Percentiles rank a stretch among this genome's conserved stretches.
Evolutionary conservation across 768 basidiomycete species (phyloP).

Genomic region (Crucibulum laeve): DNA sequence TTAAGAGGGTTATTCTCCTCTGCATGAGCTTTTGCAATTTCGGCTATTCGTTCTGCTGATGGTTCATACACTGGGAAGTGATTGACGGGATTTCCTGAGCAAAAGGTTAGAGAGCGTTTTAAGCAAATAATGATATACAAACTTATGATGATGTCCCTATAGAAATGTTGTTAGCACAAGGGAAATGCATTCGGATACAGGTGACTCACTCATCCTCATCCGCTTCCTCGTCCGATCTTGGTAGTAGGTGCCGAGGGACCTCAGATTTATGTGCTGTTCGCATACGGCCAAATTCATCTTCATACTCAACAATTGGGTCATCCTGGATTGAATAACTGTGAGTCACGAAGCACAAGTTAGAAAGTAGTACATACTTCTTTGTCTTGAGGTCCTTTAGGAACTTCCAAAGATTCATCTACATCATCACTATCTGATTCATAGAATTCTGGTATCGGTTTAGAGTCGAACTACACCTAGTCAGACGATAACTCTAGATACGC

Average conservation of each 20-base stretch:
- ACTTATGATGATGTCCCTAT: constrained; percentile 61
- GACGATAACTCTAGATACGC: neutral
- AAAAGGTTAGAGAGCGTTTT: constrained; percentile 1
- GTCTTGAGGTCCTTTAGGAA: constrained; percentile 40
- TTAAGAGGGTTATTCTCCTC: constrained; percentile 72
- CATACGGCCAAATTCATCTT: constrained; percentile 83
- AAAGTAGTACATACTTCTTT: constrained; percentile 31
- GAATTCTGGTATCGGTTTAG: constrained; percentile 39
- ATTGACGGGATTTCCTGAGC: constrained; percentile 73
- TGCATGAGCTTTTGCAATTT: constrained; percentile 64
- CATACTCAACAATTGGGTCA: constrained; percentile 80
- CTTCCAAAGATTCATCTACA: constrained; percentile 70
- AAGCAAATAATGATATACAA: constrained; percentile 10
- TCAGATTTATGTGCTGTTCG: constrained; percentile 69
- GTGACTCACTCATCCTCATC: constrained; percentile 58
- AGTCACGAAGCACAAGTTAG: neutral
- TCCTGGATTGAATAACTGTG: constrained; percentile 31
- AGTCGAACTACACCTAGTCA: constrained; percentile 52
- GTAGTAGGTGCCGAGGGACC: constrained; percentile 63
- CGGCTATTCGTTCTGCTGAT: constrained; percentile 71
- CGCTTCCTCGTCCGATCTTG: constrained; percentile 35
- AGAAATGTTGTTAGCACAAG: constrained; percentile 7
- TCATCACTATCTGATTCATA: constrained; percentile 74
- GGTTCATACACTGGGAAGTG: constrained; percentile 90
- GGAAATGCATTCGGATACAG: neutral